Percentiles rank a stretch among this genome's conserved stretches.
Evolutionary conservation across 2,329 filamentous ascomycete genomes (phyloP).

Genomic region (Botrytis tulipae): DNA sequence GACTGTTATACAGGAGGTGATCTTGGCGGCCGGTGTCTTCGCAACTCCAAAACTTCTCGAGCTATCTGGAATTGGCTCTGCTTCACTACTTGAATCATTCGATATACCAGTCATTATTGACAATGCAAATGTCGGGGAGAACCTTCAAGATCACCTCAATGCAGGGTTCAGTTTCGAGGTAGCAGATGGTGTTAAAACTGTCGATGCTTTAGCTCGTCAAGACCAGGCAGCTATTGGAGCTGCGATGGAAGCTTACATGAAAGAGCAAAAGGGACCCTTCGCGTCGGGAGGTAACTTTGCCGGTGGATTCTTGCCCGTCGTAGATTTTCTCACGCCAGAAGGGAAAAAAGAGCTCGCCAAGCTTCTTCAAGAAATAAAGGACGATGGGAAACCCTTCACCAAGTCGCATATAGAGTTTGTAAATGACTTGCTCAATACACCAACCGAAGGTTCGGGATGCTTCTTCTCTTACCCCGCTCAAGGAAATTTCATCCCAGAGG

Average conservation of each 20-base stretch:
- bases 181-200: not conserved
- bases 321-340: not conserved
- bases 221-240: not conserved
- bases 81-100: constrained; percentile 23
- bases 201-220: not conserved
- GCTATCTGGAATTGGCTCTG: constrained; percentile 37
- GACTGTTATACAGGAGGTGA: constrained; percentile 37
- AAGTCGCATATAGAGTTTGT: not conserved
- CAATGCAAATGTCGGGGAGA: constrained; percentile 33
- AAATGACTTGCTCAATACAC: not conserved
- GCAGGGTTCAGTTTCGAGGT: not conserved
- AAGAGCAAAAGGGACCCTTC: not conserved
- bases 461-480: not conserved
- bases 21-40: constrained; percentile 36
- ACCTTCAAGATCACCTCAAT: constrained; percentile 24
- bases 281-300: not conserved
- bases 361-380: not conserved
- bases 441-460: not conserved
- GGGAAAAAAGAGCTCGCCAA: not conserved
- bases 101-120: constrained; percentile 27
- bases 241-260: not conserved
- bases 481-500: not conserved
- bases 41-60: constrained; percentile 38
- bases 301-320: not conserved
- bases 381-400: not conserved